Conservation (phyloP, 257 asterid genomes). For the Nicotiana tomentosiformis region DNA sequence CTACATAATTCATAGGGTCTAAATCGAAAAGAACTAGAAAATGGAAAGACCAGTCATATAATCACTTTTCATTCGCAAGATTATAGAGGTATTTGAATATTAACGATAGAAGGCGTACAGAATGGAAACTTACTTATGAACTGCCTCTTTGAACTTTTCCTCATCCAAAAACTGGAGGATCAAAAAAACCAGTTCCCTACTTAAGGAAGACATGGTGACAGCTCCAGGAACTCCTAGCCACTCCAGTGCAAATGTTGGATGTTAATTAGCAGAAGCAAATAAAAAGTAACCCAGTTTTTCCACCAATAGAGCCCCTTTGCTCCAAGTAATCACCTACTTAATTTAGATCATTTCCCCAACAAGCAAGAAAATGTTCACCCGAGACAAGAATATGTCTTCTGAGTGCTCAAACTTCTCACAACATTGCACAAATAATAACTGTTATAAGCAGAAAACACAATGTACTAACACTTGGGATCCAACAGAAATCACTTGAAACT, state of each 20-base stretch:
- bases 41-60: not conserved
- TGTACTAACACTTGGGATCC: not conserved
- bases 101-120: constrained; percentile 7
- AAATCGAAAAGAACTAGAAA: not conserved
- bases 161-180: constrained; percentile 95
- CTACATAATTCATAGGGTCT: not conserved
- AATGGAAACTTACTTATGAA: constrained; percentile 59
- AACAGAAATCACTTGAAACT: not conserved
- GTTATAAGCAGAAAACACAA: not conserved
- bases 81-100: not conserved
- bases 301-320: constrained; percentile 1
- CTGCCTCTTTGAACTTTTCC: constrained; percentile 94
- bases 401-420: not conserved
- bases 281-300: not conserved
- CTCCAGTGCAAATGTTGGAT: constrained; percentile 84
- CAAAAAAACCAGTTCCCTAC: constrained; percentile 95
- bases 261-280: constrained; percentile 26
- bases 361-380: not conserved
- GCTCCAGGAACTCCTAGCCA: constrained; percentile 92
- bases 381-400: no score
- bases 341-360: constrained; percentile 4
- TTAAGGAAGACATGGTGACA: constrained; percentile 94
- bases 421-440: not conserved
- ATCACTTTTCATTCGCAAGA: not conserved
- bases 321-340: constrained; percentile 5